phyloP scores from a whole-genome alignment of 176 grass and related monocot species.

The Elaeis guineensis region DNA sequence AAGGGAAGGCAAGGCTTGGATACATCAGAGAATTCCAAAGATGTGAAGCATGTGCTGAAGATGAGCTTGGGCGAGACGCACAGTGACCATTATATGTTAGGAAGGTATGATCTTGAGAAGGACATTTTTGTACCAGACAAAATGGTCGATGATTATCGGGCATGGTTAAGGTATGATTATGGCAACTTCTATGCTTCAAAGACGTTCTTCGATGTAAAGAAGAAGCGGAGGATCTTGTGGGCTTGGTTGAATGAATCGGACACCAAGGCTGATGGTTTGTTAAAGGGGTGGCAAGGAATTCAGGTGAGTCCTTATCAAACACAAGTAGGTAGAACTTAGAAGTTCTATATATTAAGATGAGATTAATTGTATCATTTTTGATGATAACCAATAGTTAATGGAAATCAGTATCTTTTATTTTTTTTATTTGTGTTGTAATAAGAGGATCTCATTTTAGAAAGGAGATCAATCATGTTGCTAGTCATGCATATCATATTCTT shows the following conservation, averaged over 20 bases:
- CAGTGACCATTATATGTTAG: constrained; percentile 58
- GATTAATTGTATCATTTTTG: no score
- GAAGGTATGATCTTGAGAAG: constrained; percentile 35
- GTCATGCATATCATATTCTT: no score
- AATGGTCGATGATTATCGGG: constrained; percentile 23
- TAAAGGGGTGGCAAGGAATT: constrained; percentile 68
- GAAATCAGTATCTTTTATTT: neutral
- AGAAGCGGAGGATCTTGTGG: constrained; percentile 56
- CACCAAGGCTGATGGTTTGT: constrained; percentile 14
- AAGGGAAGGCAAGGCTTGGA: no score
- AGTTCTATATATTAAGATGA: no score
- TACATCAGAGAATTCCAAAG: no score
- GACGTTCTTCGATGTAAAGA: constrained; percentile 49
- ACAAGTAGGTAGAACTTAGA: no score
- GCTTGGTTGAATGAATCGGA: constrained; percentile 73
- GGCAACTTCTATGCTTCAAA: constrained; percentile 46
- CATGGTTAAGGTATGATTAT: constrained; percentile 43
- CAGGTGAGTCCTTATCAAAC: constrained; percentile 26
- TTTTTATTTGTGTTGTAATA: neutral
- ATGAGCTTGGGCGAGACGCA: constrained; percentile 49
- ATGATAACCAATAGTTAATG: no score
- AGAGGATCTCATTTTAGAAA: no score
- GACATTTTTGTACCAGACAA: constrained; percentile 53
- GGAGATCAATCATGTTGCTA: no score
- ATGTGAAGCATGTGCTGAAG: constrained; percentile 50